These are phyloP conservation scores for Fonsecaea nubica DNA, from an alignment of 2,329 filamentous ascomycete species.

Conservation along the genomic window DNA sequence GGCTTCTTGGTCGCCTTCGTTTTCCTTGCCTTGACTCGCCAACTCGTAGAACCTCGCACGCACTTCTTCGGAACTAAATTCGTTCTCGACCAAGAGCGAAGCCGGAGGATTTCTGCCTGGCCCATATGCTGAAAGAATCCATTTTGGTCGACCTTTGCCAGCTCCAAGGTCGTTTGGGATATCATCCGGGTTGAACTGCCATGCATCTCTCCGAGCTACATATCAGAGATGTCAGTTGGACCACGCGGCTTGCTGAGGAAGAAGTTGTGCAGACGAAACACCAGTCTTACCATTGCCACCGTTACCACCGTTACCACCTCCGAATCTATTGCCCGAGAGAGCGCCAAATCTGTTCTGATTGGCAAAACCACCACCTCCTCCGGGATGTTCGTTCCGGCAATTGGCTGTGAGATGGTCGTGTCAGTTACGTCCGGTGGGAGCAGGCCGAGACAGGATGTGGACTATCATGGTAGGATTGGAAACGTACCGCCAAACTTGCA, in stretches of 20 bases:
- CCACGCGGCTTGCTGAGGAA: not conserved
- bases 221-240: slow-evolving; percentile 19
- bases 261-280: not conserved
- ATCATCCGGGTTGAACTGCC: slow-evolving; percentile 59
- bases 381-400: slow-evolving; percentile 67
- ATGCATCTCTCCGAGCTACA: slow-evolving; percentile 44
- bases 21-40: slow-evolving; percentile 61
- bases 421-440: slow-evolving; percentile 7
- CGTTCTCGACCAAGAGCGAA: slow-evolving; percentile 85
- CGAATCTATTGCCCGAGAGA: slow-evolving; percentile 38
- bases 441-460: not conserved
- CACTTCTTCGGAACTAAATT: slow-evolving; percentile 89
- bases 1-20: slow-evolving; percentile 58
- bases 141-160: slow-evolving; percentile 72
- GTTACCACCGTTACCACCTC: not conserved
- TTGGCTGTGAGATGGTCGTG: slow-evolving; percentile 51
- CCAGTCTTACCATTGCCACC: slow-evolving; percentile 24
- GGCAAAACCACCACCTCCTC: slow-evolving; percentile 36
- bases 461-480: not conserved
- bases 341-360: slow-evolving; percentile 32
- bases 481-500: slow-evolving; percentile 69
- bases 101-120: slow-evolving; percentile 77
- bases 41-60: slow-evolving; percentile 73
- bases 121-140: slow-evolving; percentile 86
- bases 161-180: slow-evolving; percentile 70